Percentiles rank a stretch among this genome's conserved stretches.
Evolutionary conservation across 2,329 filamentous ascomycete species (phyloP).

Genomic region (Neofusicoccum kwambonambiense): DNA sequence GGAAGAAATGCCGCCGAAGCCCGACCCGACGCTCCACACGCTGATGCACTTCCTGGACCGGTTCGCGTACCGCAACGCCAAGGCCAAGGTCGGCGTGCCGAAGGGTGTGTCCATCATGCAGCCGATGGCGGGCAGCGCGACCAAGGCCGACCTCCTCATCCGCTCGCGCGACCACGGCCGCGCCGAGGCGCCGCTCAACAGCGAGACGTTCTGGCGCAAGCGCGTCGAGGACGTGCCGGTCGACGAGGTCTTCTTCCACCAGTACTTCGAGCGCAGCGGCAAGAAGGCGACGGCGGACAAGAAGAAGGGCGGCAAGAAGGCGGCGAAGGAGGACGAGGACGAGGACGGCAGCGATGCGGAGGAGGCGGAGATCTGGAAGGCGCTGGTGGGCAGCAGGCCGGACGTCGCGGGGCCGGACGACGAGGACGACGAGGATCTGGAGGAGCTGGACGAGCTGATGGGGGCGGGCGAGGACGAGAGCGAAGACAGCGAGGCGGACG

Average conservation of each 20-base stretch:
- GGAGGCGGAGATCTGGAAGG: conserved; percentile 89
- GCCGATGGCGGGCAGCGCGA: conserved; percentile 66
- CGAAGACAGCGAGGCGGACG: conserved; percentile 49
- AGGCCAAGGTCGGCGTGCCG: conserved; percentile 53
- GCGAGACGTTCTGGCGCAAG: conserved; percentile 86
- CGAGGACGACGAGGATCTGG: conserved; percentile 57
- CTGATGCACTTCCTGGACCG: conserved; percentile 95
- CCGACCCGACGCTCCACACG: conserved; percentile 85
- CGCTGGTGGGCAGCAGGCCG: conserved; percentile 76
- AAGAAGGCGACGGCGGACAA: conserved; percentile 53
- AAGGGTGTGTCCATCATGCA: conserved; percentile 96
- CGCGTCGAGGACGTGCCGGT: conserved; percentile 82
- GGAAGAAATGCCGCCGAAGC: conserved; percentile 75
- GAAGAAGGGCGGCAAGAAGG: conserved; percentile 49
- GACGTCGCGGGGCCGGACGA: conserved; percentile 67
- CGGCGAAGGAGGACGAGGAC: conserved; percentile 39
- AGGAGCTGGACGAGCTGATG: conserved; percentile 49
- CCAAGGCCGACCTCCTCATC: conserved; percentile 61
- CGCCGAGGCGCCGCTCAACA: conserved; percentile 70
- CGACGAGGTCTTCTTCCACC: conserved; percentile 97
- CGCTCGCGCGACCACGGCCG: conserved; percentile 58
- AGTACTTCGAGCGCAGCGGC: conserved; percentile 77
- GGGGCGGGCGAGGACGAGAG: conserved; percentile 46
- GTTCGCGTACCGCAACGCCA: conserved; percentile 96
- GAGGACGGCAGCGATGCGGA: conserved; percentile 60